Evolutionary conservation across 2,329 filamentous ascomycete species (phyloP).

Genomic region (Helicocarpus griseus): DNA sequence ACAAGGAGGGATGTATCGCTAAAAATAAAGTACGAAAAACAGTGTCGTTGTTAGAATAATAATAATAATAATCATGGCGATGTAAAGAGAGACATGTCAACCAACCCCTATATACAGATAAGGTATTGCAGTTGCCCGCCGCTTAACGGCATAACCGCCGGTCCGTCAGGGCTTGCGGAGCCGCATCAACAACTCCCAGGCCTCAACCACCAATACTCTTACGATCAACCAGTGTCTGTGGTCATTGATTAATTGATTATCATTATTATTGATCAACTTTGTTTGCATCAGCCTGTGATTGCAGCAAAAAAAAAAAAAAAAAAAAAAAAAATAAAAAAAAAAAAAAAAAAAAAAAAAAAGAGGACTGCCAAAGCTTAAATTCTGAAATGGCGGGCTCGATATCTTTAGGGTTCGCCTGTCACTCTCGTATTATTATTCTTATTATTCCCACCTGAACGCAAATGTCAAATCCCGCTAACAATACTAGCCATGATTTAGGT

Average conservation of each 20-base stretch:
- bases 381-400: neutral
- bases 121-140: too few species aligned
- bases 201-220: too few species aligned
- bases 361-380: conserved; percentile 3
- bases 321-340: too few species aligned
- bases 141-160: neutral
- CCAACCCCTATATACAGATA: too few species aligned
- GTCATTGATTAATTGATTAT: too few species aligned
- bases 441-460: neutral
- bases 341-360: neutral
- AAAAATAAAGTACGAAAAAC: too few species aligned
- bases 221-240: too few species aligned
- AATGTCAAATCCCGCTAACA: neutral
- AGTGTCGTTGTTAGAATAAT: too few species aligned
- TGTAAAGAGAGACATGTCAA: too few species aligned
- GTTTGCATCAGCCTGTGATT: neutral
- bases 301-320: too few species aligned
- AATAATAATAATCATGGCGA: too few species aligned
- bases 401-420: neutral
- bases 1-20: neutral
- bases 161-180: neutral
- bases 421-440: conserved; percentile 2
- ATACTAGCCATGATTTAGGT: neutral
- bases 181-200: neutral
- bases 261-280: too few species aligned